Evolutionary conservation across 305 asterid species (phyloP).

Genomic region (Fraxinus albicans): DNA sequence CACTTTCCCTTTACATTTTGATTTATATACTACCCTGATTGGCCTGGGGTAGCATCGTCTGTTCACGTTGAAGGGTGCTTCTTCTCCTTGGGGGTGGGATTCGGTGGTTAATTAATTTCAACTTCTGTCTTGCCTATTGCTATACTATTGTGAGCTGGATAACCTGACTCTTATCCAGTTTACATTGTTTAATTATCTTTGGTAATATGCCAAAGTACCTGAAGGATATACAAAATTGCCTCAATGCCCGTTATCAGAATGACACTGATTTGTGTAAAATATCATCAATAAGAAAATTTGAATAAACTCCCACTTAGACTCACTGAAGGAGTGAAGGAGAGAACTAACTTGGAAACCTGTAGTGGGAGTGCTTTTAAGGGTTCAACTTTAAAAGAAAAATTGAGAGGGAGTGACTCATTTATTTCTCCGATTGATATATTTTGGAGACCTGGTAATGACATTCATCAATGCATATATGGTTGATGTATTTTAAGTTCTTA

Average conservation of each 20-base stretch:
- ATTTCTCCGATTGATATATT: background rate
- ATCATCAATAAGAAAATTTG: background rate
- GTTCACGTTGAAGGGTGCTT: background rate
- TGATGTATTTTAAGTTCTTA: slow-evolving; percentile 6
- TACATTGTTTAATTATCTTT: background rate
- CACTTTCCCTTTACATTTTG: background rate
- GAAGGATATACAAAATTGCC: background rate
- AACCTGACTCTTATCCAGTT: background rate
- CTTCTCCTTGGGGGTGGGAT: background rate
- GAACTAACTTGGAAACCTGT: background rate
- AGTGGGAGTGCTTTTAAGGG: background rate
- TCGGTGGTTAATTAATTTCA: background rate
- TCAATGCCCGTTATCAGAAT: background rate
- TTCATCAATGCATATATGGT: slow-evolving; percentile 14
- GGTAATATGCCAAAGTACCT: background rate
- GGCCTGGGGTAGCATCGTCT: background rate
- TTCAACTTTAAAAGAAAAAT: background rate
- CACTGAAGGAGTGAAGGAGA: background rate
- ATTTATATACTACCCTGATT: background rate
- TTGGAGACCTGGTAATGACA: background rate
- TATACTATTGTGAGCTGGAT: background rate
- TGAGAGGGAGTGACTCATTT: background rate
- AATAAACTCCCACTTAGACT: background rate
- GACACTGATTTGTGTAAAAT: background rate
- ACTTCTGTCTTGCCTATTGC: background rate